Percentiles rank a stretch among this genome's conserved stretches.
These are phyloP conservation scores for Mortierella claussenii DNA, from an alignment of 192 early-diverging fungal species.

Conservation along the genomic window DNA sequence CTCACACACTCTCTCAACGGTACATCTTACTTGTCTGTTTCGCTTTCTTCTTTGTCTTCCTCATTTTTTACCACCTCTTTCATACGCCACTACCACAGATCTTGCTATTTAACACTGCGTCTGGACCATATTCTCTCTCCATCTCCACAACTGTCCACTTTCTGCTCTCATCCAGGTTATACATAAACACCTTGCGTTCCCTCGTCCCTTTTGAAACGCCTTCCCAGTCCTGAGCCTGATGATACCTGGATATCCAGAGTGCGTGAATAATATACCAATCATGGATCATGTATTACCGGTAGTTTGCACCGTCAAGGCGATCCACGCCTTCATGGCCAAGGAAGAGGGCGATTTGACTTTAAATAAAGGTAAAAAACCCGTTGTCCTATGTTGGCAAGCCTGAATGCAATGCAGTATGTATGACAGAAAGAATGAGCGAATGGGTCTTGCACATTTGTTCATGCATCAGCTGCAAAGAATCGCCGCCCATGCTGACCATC, in stretches of 20 bases:
- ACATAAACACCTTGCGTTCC: too few species aligned
- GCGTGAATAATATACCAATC: neutral
- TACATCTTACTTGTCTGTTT: neutral
- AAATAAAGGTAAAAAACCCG: conserved; percentile 39
- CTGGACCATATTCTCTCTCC: neutral
- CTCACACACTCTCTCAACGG: too few species aligned
- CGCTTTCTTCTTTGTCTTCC: neutral
- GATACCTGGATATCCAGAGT: too few species aligned
- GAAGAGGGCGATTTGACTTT: conserved; percentile 39
- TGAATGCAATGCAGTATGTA: neutral
- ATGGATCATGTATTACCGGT: conserved; percentile 19
- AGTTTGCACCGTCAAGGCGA: conserved; percentile 34
- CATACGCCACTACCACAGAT: neutral
- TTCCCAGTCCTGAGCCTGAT: too few species aligned
- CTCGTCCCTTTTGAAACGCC: too few species aligned
- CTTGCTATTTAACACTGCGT: neutral
- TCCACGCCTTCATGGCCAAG: conserved; percentile 37
- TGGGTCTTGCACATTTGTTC: too few species aligned
- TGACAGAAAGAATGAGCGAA: conserved; percentile 1
- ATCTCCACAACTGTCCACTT: neutral
- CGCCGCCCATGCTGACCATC: too few species aligned
- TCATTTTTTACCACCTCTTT: too few species aligned
- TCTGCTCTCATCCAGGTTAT: too few species aligned
- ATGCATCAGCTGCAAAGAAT: too few species aligned
- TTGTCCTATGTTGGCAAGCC: too few species aligned